Base-by-base conservation (phyloP, 163 green algal species). In the Prototheca cutis region DNA sequence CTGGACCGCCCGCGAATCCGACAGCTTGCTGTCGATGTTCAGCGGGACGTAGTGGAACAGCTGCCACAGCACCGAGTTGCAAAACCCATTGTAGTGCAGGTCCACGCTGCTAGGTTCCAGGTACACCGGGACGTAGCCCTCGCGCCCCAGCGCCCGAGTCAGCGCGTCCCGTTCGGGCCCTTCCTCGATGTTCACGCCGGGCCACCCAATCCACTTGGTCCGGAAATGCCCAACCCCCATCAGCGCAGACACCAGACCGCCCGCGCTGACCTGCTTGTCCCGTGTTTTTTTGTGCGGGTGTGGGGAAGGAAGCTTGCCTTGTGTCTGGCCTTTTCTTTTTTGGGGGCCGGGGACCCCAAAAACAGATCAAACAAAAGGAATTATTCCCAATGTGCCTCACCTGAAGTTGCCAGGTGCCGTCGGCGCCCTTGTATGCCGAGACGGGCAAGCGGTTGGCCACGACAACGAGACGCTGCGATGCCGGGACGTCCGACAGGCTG, bases 1-100 rank as follows among this genome's bases (percentile, higher is more conserved):
- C 65, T 94, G 77, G 66, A 97, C 80, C 48, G 81, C 87, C 32
- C 77, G 66, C 55, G 89, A 88, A 65, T 94, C 88, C 10, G 70
- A 77, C 55, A 98, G 83, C 63, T 87, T 89, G 54, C 67, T 80
- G 67, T 98, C 89, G 53, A 91, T 84, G 57, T 94, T 89, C 18
- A 98, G 82, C 13, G 93, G 87, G 47, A 97, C 88, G 65, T 99
- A 99, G 77, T 98, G 91, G 74, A 97, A 97, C 25, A 98, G 84
- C 77, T 92, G 86, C 90, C 92, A 97, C 51, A 97, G 80, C 48
- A 98, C 87, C 55, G 83, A 86, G 79, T 98, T 98, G 79, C 91
- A 97, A 72, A 96, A 99, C 40, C 93, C 93, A 66, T 90, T 78
- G 60, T 73, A 78, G 52, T 78, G 71, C 24, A 76, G 58, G 62